These are phyloP conservation scores for Alternaria infectoria DNA, from an alignment of 2,329 filamentous ascomycete species.

Conservation along the genomic window DNA sequence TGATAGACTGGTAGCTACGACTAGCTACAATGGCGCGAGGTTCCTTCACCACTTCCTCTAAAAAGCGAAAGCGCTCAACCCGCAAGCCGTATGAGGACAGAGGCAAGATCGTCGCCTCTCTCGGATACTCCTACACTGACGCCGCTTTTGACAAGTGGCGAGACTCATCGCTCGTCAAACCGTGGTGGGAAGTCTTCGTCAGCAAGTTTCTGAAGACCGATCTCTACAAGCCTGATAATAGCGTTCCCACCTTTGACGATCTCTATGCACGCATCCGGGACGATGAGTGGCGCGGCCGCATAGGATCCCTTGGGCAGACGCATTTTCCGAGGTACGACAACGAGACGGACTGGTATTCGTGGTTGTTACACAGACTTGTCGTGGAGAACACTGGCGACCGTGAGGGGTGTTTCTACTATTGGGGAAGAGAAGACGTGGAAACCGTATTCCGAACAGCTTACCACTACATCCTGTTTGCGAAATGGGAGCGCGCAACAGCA, in stretches of 20 bases:
- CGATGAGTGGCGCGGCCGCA: too few species aligned
- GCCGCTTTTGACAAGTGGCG: background rate
- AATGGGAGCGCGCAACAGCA: background rate
- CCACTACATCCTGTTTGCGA: background rate
- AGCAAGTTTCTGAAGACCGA: background rate
- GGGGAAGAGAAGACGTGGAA: background rate
- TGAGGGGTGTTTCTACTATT: background rate
- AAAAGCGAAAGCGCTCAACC: background rate
- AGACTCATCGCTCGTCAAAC: background rate
- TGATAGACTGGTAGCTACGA: background rate
- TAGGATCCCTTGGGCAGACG: too few species aligned
- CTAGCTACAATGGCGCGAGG: background rate
- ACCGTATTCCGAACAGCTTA: background rate
- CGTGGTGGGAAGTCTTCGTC: background rate
- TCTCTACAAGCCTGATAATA: background rate
- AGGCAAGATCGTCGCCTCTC: background rate
- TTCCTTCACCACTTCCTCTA: fast-evolving
- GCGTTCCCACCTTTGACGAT: background rate
- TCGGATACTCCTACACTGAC: background rate
- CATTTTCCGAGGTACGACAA: background rate
- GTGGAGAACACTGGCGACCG: background rate
- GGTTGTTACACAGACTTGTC: background rate
- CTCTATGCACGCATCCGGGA: too few species aligned
- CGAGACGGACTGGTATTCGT: background rate
- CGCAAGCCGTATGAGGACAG: background rate